Conservation (phyloP, 2,329 filamentous ascomycete species). For the Aspergillus neoniger region DNA sequence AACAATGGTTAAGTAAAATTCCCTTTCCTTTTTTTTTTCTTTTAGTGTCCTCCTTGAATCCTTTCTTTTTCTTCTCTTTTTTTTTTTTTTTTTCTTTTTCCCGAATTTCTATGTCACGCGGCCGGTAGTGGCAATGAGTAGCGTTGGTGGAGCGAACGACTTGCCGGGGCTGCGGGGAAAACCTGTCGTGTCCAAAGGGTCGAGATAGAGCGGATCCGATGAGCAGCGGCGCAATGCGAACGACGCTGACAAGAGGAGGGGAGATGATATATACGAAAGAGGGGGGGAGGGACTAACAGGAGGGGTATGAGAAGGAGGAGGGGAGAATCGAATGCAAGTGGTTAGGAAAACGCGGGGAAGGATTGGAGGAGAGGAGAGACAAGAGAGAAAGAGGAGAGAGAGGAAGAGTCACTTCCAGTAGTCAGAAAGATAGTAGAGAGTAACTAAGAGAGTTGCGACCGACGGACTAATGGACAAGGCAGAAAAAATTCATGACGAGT, state of each 20-base stretch:
- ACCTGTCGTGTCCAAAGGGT: constrained; percentile 1
- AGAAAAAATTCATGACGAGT: no score
- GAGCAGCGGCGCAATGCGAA: constrained; percentile 1
- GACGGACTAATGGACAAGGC: no score
- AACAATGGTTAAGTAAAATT: neutral
- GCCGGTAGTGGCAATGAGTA: neutral
- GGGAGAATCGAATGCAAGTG: neutral
- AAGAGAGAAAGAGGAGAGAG: neutral
- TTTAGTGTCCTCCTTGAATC: no score
- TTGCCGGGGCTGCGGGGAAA: constrained; percentile 18
- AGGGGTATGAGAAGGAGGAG: neutral
- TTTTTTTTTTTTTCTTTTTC: constrained; percentile 4
- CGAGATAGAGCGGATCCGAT: constrained; percentile 2
- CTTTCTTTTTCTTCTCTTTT: neutral
- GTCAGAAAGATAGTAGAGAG: neutral
- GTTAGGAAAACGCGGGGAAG: neutral
- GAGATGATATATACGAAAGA: neutral
- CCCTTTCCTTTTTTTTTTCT: neutral
- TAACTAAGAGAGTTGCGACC: neutral
- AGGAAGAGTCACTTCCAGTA: no score
- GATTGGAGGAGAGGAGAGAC: neutral
- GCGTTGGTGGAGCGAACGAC: constrained; percentile 15
- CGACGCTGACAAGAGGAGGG: neutral
- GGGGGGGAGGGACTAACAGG: neutral
- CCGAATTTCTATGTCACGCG: neutral